phyloP scores from a whole-genome alignment of 2,329 filamentous ascomycete species.

The Diplocarpon mali region DNA sequence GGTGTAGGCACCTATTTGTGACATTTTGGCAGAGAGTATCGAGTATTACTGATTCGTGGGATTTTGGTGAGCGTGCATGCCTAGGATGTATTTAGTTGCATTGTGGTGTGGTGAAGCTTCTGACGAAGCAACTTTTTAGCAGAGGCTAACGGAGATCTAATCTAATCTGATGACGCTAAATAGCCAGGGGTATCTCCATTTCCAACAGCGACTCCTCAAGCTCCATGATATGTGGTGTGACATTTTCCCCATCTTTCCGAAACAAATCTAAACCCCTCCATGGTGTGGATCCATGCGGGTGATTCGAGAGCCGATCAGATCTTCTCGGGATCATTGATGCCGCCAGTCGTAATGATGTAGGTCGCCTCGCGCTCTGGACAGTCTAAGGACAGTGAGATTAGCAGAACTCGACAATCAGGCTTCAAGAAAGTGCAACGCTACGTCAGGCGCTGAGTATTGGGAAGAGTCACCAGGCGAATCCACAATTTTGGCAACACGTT shows the following conservation, averaged over 20 bases:
- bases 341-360: slow-evolving; percentile 59
- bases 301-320: slow-evolving; percentile 26
- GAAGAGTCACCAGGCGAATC: slow-evolving; percentile 47
- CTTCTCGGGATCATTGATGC: slow-evolving; percentile 58
- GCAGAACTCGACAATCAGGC: background rate
- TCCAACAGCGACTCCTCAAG: slow-evolving; percentile 16
- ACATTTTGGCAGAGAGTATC: slow-evolving; percentile 9
- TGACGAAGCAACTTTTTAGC: slow-evolving; percentile 5
- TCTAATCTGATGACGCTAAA: slow-evolving; percentile 22
- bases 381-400: background rate
- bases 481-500: slow-evolving; percentile 58
- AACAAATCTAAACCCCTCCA: background rate
- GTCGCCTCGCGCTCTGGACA: slow-evolving; percentile 59
- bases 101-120: too few relatives aligned
- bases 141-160: slow-evolving; percentile 18
- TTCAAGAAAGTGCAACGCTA: background rate
- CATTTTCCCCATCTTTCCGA: background rate
- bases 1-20: slow-evolving; percentile 23
- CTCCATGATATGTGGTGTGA: slow-evolving; percentile 6
- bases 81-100: background rate
- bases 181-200: slow-evolving; percentile 8
- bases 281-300: background rate
- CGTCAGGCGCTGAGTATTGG: background rate
- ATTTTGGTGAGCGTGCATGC: background rate
- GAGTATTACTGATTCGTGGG: background rate